Percentiles rank a stretch among this genome's conserved stretches.
Evolutionary conservation across 2,329 filamentous ascomycete genomes (phyloP).

Genomic region (Pseudofabraea citricarpa): DNA sequence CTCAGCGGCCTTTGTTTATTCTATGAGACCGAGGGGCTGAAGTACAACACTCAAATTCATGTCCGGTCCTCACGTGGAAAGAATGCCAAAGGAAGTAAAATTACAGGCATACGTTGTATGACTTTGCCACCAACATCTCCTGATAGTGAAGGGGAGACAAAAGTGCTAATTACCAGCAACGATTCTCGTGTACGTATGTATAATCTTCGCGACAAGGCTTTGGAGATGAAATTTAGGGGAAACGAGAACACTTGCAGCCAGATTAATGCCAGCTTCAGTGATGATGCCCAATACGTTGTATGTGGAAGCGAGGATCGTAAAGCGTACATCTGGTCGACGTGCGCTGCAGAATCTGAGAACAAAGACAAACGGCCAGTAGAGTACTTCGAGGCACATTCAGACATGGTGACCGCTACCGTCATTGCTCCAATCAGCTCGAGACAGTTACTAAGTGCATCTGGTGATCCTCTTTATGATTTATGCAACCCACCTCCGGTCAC

Average conservation of each 20-base stretch:
- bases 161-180: conserved; percentile 88
- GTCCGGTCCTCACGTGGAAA: conserved; percentile 90
- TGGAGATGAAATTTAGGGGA: conserved; percentile 88
- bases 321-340: conserved; percentile 85
- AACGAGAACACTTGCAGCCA: conserved; percentile 88
- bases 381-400: conserved; percentile 83
- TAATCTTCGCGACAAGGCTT: conserved; percentile 74
- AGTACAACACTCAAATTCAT: conserved; percentile 78
- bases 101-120: conserved; percentile 85
- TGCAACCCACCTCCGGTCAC: conserved; percentile 93
- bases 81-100: conserved; percentile 95
- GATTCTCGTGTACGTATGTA: conserved; percentile 90
- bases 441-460: conserved; percentile 71
- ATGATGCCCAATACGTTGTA: conserved; percentile 80
- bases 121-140: conserved; percentile 49
- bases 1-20: conserved; percentile 82
- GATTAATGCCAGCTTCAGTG: conserved; percentile 83
- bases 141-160: conserved; percentile 57
- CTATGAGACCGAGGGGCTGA: conserved; percentile 88
- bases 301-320: conserved; percentile 90
- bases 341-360: conserved; percentile 42
- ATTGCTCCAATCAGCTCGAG: conserved; percentile 78
- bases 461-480: conserved; percentile 70
- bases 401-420: conserved; percentile 83
- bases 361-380: conserved; percentile 81